A percentile compares a stretch with the other conserved stretches of the same genome.
Conservation (phyloP, 1,139 yeast genomes). For the Waltiozyma sp. region DNA sequence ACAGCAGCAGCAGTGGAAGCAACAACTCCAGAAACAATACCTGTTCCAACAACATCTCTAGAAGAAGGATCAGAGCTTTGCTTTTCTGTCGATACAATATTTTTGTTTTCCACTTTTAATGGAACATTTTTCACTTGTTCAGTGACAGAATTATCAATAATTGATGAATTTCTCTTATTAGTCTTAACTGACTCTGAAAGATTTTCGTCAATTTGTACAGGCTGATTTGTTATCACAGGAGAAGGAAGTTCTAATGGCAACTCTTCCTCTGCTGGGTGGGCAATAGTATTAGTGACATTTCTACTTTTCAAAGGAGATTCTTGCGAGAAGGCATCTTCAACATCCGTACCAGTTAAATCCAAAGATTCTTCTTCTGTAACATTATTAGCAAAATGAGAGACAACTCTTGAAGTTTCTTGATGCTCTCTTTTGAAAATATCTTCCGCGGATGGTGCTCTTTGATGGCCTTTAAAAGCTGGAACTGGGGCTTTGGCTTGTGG, state of each 20-base stretch:
- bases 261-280: slow-evolving; percentile 13
- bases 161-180: too few species aligned
- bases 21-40: background rate
- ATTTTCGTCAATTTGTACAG: background rate
- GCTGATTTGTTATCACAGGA: slow-evolving; percentile 8
- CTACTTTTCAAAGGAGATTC: background rate
- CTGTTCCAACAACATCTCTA: background rate
- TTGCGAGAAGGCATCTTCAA: background rate
- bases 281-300: background rate
- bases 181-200: too few species aligned
- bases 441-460: slow-evolving; percentile 12
- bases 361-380: background rate
- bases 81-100: background rate
- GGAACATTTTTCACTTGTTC: background rate
- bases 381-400: background rate
- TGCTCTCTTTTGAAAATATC: slow-evolving; percentile 13
- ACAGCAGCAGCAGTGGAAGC: slow-evolving; percentile 6
- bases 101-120: background rate
- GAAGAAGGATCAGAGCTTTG: too few species aligned
- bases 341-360: background rate
- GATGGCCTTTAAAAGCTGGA: background rate
- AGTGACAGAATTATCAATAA: background rate
- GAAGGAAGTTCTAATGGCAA: slow-evolving; percentile 16
- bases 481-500: background rate
- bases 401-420: background rate